Percentiles rank a stretch among this genome's conserved stretches.
These are phyloP conservation scores for Fagopyrum homotropicum DNA, from an alignment of 148 eudicot species.

Conservation along the genomic window DNA sequence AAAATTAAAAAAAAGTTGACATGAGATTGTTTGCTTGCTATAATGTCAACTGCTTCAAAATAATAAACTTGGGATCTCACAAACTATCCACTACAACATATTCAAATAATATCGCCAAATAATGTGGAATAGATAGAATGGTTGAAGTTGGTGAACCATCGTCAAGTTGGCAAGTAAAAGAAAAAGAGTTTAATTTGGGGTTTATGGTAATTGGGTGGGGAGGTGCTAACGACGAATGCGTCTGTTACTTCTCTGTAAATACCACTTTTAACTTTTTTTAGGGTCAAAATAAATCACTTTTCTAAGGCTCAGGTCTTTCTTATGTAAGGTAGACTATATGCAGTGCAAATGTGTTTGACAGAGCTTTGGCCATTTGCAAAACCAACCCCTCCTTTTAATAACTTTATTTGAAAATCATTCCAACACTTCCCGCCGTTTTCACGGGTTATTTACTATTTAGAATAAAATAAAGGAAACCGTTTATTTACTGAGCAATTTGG, in stretches of 20 bases:
- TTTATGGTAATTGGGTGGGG: not conserved
- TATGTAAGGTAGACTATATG: not conserved
- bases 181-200: not conserved
- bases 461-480: no score
- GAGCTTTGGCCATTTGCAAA: not conserved
- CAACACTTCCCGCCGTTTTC: no score
- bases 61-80: not conserved
- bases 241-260: no score
- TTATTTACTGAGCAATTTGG: no score
- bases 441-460: no score
- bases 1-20: conserved; percentile 1
- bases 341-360: not conserved
- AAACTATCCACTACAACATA: not conserved
- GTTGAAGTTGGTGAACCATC: conserved; percentile 2
- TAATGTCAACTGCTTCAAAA: not conserved
- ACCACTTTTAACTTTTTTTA: not conserved
- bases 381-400: not conserved
- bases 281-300: not conserved
- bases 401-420: not conserved
- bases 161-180: not conserved
- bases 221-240: not conserved
- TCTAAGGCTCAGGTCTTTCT: not conserved
- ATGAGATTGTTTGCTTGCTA: conserved; percentile 2
- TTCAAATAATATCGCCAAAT: not conserved
- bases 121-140: not conserved